Evolutionary conservation across 176 grass and related monocot species (phyloP).

Genomic region (Oryza glumipatula): DNA sequence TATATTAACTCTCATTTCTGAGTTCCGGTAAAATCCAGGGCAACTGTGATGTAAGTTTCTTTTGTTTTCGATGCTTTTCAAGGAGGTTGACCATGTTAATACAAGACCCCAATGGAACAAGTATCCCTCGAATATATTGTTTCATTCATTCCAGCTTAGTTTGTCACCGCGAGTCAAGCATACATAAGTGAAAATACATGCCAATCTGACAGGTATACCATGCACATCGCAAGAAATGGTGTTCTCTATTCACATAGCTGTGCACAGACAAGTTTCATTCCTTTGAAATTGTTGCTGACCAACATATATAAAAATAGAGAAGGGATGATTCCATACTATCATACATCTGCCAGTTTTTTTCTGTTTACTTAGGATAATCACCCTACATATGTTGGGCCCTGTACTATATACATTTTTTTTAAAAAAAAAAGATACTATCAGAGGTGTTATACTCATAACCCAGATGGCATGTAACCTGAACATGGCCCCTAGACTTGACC

Average conservation of each 20-base stretch:
- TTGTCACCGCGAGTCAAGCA: not conserved
- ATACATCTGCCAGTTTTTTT: not conserved
- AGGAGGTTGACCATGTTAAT: not conserved
- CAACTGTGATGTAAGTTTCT: not conserved
- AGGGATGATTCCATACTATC: not conserved
- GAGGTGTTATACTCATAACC: not conserved
- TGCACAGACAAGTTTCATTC: not conserved
- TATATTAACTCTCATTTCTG: not conserved
- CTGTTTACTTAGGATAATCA: not conserved
- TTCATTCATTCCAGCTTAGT: not conserved
- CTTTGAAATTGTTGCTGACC: not conserved
- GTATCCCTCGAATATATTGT: not conserved
- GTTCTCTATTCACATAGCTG: not conserved
- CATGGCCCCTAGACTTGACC: not conserved
- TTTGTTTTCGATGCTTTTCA: not conserved
- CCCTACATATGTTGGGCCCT: not conserved
- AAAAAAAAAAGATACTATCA: not conserved
- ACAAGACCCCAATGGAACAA: not conserved
- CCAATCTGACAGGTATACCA: not conserved
- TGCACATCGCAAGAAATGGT: slow-evolving; percentile 4
- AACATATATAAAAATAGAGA: not conserved
- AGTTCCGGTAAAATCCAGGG: not conserved
- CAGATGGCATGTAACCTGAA: slow-evolving; percentile 11
- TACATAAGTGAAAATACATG: slow-evolving; percentile 18
- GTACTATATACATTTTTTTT: not conserved